Evolutionary conservation across 208 protist species (phyloP), one percentile per base, ranked within the genome.

Genomic region (Trypanosoma mega): DNA sequence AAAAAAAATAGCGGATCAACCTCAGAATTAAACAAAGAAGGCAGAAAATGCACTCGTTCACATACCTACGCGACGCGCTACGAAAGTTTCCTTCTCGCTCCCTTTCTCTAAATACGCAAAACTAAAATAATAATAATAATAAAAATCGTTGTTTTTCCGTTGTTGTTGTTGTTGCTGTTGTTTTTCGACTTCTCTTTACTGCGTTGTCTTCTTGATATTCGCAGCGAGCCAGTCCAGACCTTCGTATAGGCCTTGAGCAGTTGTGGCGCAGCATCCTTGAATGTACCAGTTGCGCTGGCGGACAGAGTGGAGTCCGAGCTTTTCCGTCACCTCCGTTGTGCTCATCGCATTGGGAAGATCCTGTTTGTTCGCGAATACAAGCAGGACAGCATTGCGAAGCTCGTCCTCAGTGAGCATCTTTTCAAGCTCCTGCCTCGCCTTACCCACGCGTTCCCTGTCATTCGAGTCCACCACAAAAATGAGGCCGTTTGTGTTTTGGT

Each of bases 301-400:
- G 48, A 99, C 76, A 21, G 82, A 69, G 33, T 98, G 78, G 34
- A 99, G 85, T 6, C 93, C 94, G 1, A 99, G 83, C 78, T 97
- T 96, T 62, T 99, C 96, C 6, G 90, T 97, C 37, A 99, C 87
- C 77, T 99, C 97, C 5, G 87, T 94, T 11, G 86, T 95, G 63
- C 83, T 93, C 90, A 99, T 98, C 12, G 98, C 97, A 74, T 99
- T 98, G 29, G 98, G 97, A 31, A 99, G 65, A 87, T 99, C 98
- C 79, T 99, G 97, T 80, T 99, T 99, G 93, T 99, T 99, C n/a
- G 98, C 98, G 55, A 99, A 99, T 5, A 99, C 96, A 3, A 99
- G 90, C 9, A 99, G 72, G 5, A 90, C 70, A 6, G 96, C 95
- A 57, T 99, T 97, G 49, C 93, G 78, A 14, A 99, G 92, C 72